These are phyloP conservation scores for Colletotrichum sp. DNA, from an alignment of 2,329 filamentous ascomycete species.

Conservation along the genomic window DNA sequence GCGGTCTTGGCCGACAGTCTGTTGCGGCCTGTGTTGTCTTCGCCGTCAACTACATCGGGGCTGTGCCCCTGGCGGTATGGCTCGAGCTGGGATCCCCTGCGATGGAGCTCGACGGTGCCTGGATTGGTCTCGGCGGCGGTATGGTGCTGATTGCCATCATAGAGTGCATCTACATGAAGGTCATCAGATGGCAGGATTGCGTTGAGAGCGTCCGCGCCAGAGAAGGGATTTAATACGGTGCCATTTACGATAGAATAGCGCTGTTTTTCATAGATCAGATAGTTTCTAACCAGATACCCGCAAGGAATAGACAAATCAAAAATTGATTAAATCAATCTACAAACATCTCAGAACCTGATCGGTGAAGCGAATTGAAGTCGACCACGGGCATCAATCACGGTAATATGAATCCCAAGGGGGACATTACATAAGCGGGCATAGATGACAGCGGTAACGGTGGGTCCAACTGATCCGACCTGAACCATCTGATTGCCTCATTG, in stretches of 20 bases:
- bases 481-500: background rate
- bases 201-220: constrained; percentile 32
- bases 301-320: background rate
- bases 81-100: constrained; percentile 36
- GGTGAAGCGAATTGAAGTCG: background rate
- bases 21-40: constrained; percentile 41
- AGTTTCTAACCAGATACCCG: background rate
- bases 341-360: background rate
- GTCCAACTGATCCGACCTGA: accelerated
- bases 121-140: constrained; percentile 38
- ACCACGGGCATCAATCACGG: background rate
- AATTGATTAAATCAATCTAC: background rate
- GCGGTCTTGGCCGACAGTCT: constrained; percentile 42
- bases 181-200: constrained; percentile 31
- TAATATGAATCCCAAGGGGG: background rate
- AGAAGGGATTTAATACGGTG: constrained; percentile 22
- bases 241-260: background rate
- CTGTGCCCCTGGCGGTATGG: constrained; percentile 43
- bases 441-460: accelerated
- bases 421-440: background rate
- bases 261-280: background rate
- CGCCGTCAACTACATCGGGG: constrained; percentile 39
- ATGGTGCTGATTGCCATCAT: constrained; percentile 34
- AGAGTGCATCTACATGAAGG: constrained; percentile 38
- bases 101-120: constrained; percentile 36